Conservation (phyloP, 2,329 filamentous ascomycete genomes). For the Neophaeococcomyces aloes region DNA sequence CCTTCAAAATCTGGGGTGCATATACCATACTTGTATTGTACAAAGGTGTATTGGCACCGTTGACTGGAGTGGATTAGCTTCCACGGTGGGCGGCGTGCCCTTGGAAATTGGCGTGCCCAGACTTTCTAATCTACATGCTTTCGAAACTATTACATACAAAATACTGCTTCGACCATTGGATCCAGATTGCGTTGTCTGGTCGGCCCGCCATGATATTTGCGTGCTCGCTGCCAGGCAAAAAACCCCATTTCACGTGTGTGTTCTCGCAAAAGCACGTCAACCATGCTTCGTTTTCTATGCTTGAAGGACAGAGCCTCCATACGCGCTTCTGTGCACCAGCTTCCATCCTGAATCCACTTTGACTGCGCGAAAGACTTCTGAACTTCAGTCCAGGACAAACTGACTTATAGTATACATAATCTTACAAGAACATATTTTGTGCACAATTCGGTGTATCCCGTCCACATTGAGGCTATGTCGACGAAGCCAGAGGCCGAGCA, state of each 20-base stretch:
- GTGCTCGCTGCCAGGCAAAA: neutral
- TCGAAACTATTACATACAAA: slow-evolving; percentile 2
- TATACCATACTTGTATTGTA: no score
- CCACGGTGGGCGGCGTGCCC: no score
- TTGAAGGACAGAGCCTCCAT: neutral
- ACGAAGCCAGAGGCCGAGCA: neutral
- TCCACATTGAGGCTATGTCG: no score
- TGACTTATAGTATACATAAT: no score
- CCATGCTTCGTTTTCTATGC: neutral
- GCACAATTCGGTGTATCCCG: no score
- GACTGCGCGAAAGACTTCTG: no score
- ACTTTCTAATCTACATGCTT: neutral
- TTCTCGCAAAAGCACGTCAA: slow-evolving; percentile 1
- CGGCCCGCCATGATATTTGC: neutral
- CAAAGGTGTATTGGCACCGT: no score
- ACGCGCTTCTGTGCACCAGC: neutral
- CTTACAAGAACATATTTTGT: no score
- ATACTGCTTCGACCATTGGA: neutral
- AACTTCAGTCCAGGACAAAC: no score
- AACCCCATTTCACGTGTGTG: slow-evolving; percentile 6
- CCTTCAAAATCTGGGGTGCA: no score
- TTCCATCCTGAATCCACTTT: neutral
- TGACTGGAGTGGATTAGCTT: no score
- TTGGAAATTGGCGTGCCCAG: neutral
- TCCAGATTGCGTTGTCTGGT: neutral